Conservation (phyloP, 257 asterid species). For the Solanum lignicaule region DNA sequence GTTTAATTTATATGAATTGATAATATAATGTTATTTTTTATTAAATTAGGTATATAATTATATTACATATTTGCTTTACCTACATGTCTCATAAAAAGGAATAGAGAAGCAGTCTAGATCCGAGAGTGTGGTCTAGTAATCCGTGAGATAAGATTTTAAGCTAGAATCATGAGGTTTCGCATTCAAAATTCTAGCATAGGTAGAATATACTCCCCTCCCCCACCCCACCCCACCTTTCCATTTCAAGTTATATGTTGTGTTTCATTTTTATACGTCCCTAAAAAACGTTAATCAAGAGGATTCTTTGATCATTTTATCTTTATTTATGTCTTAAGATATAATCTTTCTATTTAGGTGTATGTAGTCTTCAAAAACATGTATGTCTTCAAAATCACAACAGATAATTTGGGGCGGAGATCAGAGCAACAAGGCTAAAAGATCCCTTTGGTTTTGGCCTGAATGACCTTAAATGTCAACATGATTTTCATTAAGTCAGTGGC, state of each 20-base stretch:
- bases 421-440: background rate
- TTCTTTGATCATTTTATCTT: background rate
- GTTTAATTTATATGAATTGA: background rate
- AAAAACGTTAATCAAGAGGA: background rate
- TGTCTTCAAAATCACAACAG: too few relatives aligned
- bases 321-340: background rate
- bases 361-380: too few relatives aligned
- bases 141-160: background rate
- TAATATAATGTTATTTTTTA: background rate
- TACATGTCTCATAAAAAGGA: background rate
- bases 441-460: background rate
- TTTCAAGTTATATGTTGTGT: too few relatives aligned
- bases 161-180: too few relatives aligned
- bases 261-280: background rate
- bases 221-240: too few relatives aligned
- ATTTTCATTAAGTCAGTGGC: background rate
- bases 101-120: background rate
- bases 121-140: background rate
- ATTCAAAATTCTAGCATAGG: too few relatives aligned
- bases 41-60: too few relatives aligned
- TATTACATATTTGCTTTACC: background rate
- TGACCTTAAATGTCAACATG: background rate
- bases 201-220: too few relatives aligned
- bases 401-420: too few relatives aligned
- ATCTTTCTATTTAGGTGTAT: background rate